Percentiles rank a stretch among this genome's conserved stretches.
Evolutionary conservation across 352 stramenopile species (phyloP).

Genomic region (Globisporangium acanthophoron): DNA sequence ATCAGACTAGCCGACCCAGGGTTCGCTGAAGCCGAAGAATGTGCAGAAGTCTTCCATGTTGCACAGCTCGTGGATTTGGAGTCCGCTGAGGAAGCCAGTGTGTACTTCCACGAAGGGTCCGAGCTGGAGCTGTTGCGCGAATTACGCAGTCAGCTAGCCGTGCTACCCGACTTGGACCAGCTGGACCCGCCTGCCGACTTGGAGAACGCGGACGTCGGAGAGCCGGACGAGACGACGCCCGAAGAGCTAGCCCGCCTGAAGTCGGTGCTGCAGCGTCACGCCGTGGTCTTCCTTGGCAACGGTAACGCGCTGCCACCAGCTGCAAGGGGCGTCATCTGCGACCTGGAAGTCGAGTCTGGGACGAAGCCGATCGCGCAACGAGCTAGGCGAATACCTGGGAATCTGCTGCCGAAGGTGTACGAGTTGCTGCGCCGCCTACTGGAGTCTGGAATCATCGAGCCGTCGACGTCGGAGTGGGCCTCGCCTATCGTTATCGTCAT

Average conservation of each 20-base stretch:
- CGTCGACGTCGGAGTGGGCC: background rate
- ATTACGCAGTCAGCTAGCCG: background rate
- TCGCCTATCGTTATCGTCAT: background rate
- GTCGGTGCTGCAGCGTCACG: background rate
- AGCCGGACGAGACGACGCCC: background rate
- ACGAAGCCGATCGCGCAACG: background rate
- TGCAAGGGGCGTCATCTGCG: background rate
- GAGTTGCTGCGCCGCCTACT: background rate
- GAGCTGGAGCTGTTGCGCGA: background rate
- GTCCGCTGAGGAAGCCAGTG: too few species aligned
- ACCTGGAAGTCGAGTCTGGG: background rate
- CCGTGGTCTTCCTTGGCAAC: background rate
- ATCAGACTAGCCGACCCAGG: too few species aligned
- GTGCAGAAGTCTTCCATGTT: too few species aligned
- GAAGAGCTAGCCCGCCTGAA: background rate
- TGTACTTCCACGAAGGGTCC: too few species aligned
- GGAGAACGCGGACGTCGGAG: background rate
- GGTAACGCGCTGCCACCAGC: background rate
- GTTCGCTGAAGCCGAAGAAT: too few species aligned
- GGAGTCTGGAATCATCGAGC: background rate
- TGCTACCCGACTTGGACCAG: background rate
- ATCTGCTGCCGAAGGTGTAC: background rate
- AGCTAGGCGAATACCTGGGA: background rate
- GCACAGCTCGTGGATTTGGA: too few species aligned
- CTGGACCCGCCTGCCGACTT: background rate